A percentile compares a stretch with the other conserved stretches of the same genome.
Conservation (phyloP, 441 rosid species). For the Arabidopsis hybrid region DNA sequence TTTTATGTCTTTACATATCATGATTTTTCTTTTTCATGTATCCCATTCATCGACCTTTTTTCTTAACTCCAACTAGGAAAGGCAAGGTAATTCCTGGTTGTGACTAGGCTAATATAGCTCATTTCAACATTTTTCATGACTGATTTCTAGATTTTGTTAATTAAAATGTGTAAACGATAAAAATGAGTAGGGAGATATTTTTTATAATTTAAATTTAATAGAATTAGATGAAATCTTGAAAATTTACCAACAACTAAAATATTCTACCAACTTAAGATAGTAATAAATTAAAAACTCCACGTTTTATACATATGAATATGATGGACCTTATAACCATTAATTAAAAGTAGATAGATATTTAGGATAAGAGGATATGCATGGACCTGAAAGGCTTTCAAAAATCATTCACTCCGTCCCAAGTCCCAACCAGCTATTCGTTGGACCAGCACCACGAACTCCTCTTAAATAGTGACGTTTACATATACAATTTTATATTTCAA, state of each 20-base stretch:
- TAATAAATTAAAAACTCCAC: neutral
- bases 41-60: neutral
- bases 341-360: neutral
- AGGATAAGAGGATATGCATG: constrained; percentile 14
- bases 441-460: constrained; percentile 22
- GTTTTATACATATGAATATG: neutral
- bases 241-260: neutral
- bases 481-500: neutral
- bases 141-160: neutral
- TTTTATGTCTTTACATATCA: neutral
- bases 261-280: neutral
- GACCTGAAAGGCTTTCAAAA: constrained; percentile 7
- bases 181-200: too few species aligned
- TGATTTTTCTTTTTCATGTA: neutral
- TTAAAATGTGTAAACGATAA: neutral
- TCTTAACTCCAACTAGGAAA: neutral
- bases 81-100: neutral
- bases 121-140: neutral
- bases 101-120: neutral
- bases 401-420: constrained; percentile 9
- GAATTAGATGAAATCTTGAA: neutral
- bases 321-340: neutral
- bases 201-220: too few species aligned
- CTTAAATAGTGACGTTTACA: constrained; percentile 24
- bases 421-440: constrained; percentile 8